Conservation (phyloP, 169 alveolate genomes). For the Cryptosporidium xiaoi region DNA sequence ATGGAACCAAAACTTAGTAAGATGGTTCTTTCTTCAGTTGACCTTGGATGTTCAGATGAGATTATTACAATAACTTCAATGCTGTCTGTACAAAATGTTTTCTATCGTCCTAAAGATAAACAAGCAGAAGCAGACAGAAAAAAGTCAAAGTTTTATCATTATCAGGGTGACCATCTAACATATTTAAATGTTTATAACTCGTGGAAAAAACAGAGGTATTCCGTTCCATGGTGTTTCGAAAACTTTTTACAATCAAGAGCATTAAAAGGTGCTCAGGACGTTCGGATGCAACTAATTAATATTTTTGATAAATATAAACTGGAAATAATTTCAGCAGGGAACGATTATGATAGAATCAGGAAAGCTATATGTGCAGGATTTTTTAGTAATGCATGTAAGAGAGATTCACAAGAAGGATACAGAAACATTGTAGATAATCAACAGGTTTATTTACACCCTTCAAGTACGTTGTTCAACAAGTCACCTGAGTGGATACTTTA, state of each 20-base stretch:
- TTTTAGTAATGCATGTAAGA: constrained; percentile 96
- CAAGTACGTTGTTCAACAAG: constrained; percentile 94
- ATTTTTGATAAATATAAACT: constrained; percentile 96
- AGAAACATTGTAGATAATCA: constrained; percentile 95
- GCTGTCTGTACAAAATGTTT: constrained; percentile 97
- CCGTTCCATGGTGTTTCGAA: constrained; percentile 97
- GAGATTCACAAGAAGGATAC: constrained; percentile 98
- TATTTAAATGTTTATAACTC: constrained; percentile 94
- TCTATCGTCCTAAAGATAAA: constrained; percentile 97
- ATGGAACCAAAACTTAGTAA: constrained; percentile 97
- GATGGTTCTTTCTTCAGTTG: constrained; percentile 97
- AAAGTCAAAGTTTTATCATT: constrained; percentile 93
- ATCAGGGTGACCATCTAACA: constrained; percentile 99
- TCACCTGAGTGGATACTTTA: constrained; percentile 98
- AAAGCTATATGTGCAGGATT: constrained; percentile 98
- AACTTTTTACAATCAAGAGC: constrained; percentile 97
- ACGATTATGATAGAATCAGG: constrained; percentile 90
- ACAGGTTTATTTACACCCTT: constrained; percentile 97
- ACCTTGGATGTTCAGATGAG: constrained; percentile 97
- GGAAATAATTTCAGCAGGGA: constrained; percentile 87
- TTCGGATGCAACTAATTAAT: constrained; percentile 93
- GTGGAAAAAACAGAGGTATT: constrained; percentile 92
- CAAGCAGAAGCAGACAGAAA: constrained; percentile 95
- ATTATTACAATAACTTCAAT: constrained; percentile 96
- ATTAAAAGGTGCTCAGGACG: constrained; percentile 96